A percentile compares a stretch with the other conserved stretches of the same genome.
These are phyloP conservation scores for Aspergillus avenaceus DNA, from an alignment of 495 filamentous ascomycete genomes.

Conservation along the genomic window DNA sequence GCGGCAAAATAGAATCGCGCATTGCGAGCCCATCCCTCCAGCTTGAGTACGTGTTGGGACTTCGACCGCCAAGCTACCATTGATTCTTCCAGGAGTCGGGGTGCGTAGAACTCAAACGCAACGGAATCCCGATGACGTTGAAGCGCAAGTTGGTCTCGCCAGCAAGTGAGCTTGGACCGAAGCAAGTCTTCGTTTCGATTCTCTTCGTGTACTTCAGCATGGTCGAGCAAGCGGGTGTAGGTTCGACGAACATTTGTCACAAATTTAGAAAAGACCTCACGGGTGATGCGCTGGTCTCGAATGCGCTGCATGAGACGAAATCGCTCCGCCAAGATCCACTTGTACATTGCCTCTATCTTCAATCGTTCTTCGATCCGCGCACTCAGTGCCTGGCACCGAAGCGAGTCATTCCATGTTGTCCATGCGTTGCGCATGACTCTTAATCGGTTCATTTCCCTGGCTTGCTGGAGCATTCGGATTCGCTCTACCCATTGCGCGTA, in stretches of 20 bases:
- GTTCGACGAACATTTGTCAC: slow-evolving; percentile 35
- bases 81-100: slow-evolving; percentile 44
- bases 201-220: slow-evolving; percentile 34
- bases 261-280: slow-evolving; percentile 39
- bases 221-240: slow-evolving; percentile 33
- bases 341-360: slow-evolving; percentile 56
- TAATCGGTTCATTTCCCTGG: slow-evolving; percentile 47
- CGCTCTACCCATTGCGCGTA: slow-evolving; percentile 51
- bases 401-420: slow-evolving; percentile 63
- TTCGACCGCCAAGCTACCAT: slow-evolving; percentile 47
- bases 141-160: slow-evolving; percentile 37
- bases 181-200: slow-evolving; percentile 29
- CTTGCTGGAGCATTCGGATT: slow-evolving; percentile 46
- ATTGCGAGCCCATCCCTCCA: slow-evolving; percentile 51
- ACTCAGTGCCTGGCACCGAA: slow-evolving; percentile 52
- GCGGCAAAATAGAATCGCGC: slow-evolving; percentile 58
- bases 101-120: slow-evolving; percentile 51
- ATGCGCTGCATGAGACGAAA: slow-evolving; percentile 50
- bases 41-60: slow-evolving; percentile 38
- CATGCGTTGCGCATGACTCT: slow-evolving; percentile 55
- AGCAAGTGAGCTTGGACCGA: slow-evolving; percentile 35
- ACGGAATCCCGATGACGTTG: slow-evolving; percentile 44
- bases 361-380: slow-evolving; percentile 55
- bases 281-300: slow-evolving; percentile 46
- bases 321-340: slow-evolving; percentile 58